phyloP scores from a whole-genome alignment of 331 rosid species.

The Telfairia occidentalis region DNA sequence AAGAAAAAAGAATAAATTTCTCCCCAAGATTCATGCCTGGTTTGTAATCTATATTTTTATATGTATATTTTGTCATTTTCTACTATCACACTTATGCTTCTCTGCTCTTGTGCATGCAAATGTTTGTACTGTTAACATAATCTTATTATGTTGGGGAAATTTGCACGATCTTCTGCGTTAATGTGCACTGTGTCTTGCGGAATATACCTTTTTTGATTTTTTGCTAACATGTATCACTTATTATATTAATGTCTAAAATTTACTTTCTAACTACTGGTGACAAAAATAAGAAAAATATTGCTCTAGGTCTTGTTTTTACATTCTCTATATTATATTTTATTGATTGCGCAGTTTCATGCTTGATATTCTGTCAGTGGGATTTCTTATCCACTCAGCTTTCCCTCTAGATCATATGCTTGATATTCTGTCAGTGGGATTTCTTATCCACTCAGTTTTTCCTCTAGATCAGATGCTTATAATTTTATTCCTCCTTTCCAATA shows the following conservation, averaged over 20 bases:
- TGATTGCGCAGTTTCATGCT: background rate
- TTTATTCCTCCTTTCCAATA: background rate
- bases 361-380: background rate
- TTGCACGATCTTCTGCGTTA: background rate
- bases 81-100: background rate
- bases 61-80: background rate
- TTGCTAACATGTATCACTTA: background rate
- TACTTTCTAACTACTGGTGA: background rate
- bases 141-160: background rate
- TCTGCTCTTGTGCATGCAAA: background rate
- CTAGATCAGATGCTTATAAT: background rate
- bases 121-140: background rate
- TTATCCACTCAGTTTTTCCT: background rate
- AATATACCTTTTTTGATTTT: background rate
- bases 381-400: background rate
- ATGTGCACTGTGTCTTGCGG: background rate
- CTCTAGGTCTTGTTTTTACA: background rate
- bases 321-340: background rate
- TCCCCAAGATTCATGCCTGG: conserved; percentile 98
- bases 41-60: conserved; percentile 16
- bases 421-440: background rate
- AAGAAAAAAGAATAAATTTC: conserved; percentile 92
- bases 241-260: background rate
- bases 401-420: background rate
- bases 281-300: background rate